Evolutionary conservation across 2,329 filamentous ascomycete genomes (phyloP).

Genomic region (Apiospora saccharicola): DNA sequence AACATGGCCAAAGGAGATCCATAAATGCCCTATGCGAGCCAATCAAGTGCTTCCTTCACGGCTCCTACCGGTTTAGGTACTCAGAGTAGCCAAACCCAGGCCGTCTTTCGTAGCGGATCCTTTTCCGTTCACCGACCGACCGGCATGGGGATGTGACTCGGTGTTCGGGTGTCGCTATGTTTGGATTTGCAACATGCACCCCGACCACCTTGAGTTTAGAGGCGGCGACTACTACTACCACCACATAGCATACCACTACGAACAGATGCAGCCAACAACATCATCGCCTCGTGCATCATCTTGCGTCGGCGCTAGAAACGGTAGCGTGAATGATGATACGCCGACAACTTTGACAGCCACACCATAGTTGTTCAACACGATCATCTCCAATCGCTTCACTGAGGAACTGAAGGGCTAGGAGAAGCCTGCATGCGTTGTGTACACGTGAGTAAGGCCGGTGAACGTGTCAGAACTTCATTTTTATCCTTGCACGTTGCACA

Average conservation of each 20-base stretch:
- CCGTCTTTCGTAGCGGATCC: not conserved
- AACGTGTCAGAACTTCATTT: not conserved
- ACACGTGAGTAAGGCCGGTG: conserved; percentile 20
- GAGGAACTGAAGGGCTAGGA: not conserved
- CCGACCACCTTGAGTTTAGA: not conserved
- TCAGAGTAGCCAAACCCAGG: not conserved
- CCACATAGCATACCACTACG: not conserved
- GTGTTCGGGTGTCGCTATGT: not conserved
- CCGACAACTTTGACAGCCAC: not conserved
- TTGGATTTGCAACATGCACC: conserved; percentile 3
- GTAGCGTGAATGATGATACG: not conserved
- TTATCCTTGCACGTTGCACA: not conserved
- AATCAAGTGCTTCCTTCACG: not conserved
- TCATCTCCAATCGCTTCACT: not conserved
- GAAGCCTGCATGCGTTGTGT: not conserved
- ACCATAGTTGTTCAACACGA: not conserved
- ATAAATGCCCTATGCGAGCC: not conserved
- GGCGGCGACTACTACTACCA: not conserved
- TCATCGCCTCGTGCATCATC: not conserved
- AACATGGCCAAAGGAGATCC: not conserved
- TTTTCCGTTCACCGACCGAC: conserved; percentile 18
- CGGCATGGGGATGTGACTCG: conserved; percentile 8
- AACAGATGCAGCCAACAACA: not conserved
- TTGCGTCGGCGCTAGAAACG: not conserved
- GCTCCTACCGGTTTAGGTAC: conserved; percentile 12